phyloP scores from a whole-genome alignment of 139 green algal species.

The Limnomonas spitsbergensis region DNA sequence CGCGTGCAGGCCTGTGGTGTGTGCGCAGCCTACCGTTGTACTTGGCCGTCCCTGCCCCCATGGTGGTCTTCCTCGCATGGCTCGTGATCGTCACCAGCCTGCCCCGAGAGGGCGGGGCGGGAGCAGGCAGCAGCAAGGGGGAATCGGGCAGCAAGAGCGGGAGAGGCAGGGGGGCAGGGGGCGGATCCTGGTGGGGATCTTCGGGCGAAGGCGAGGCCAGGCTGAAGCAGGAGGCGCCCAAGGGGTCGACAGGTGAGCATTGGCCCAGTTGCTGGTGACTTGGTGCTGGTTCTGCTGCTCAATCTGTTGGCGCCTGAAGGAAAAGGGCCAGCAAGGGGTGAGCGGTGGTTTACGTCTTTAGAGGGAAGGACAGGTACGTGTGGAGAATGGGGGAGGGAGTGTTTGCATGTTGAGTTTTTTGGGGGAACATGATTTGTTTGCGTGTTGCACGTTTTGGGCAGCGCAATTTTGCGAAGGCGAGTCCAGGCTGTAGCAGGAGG shows the following conservation, averaged over 20 bases:
- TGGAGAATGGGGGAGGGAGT: not conserved
- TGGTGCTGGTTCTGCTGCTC: not conserved
- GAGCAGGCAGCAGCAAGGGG: not conserved
- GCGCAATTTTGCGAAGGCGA: no score
- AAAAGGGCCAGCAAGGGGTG: not conserved
- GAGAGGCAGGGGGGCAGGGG: not conserved
- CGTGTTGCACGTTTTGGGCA: no score
- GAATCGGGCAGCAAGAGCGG: not conserved
- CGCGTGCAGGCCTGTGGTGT: not conserved
- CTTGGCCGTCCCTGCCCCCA: not conserved
- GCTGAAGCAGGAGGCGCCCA: conserved; percentile 3
- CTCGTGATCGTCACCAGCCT: not conserved
- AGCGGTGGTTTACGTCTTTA: not conserved
- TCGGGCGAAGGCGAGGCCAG: no score
- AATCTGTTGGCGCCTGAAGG: no score
- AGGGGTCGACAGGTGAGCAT: not conserved
- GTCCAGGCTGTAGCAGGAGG: not conserved
- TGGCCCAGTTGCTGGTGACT: not conserved
- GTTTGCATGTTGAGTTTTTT: no score
- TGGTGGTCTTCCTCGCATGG: not conserved
- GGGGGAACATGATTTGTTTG: no score
- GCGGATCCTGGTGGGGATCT: conserved; percentile 7
- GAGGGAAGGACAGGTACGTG: not conserved
- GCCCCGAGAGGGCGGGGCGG: not conserved
- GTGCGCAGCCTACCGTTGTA: not conserved